Conservation (phyloP, 2,329 filamentous ascomycete genomes). For the Eutypella sp. region DNA sequence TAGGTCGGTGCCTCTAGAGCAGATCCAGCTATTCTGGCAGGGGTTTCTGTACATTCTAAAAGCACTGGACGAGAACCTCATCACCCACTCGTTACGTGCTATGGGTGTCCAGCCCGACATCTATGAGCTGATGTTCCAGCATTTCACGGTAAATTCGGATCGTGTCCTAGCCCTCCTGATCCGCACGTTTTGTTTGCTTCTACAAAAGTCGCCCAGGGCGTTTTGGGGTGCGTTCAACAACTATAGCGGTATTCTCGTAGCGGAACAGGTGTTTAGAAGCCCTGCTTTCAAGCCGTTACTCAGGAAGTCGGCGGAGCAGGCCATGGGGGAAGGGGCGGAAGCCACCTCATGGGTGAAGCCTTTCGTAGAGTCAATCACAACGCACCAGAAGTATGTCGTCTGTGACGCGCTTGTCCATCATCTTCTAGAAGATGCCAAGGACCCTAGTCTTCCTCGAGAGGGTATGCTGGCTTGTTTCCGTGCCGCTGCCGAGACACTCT, state of each 20-base stretch:
- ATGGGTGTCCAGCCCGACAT: constrained; percentile 73
- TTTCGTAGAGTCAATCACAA: constrained; percentile 72
- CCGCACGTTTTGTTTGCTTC: constrained; percentile 62
- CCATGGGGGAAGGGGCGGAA: constrained; percentile 50
- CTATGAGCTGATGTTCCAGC: constrained; percentile 56
- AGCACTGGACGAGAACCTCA: constrained; percentile 66
- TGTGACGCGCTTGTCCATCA: constrained; percentile 75
- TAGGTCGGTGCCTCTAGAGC: constrained; percentile 31
- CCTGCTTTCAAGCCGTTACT: constrained; percentile 60
- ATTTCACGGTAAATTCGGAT: constrained; percentile 48
- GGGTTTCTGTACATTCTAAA: constrained; percentile 70
- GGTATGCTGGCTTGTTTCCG: constrained; percentile 59
- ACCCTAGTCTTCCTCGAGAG: constrained; percentile 47
- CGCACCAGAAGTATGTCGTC: constrained; percentile 71
- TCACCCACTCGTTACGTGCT: constrained; percentile 71
- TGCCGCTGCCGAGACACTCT: constrained; percentile 58
- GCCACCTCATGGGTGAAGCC: constrained; percentile 74
- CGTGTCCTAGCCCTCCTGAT: constrained; percentile 64
- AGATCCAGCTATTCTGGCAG: constrained; percentile 73
- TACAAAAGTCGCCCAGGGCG: constrained; percentile 70
- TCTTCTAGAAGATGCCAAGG: constrained; percentile 60
- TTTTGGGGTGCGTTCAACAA: constrained; percentile 88
- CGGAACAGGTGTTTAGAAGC: constrained; percentile 78
- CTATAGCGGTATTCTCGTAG: constrained; percentile 71
- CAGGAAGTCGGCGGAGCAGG: constrained; percentile 54